Evolutionary conservation across 371 early-diverging fungal genomes (phyloP).

Genomic region (Mucor circinelloides): DNA sequence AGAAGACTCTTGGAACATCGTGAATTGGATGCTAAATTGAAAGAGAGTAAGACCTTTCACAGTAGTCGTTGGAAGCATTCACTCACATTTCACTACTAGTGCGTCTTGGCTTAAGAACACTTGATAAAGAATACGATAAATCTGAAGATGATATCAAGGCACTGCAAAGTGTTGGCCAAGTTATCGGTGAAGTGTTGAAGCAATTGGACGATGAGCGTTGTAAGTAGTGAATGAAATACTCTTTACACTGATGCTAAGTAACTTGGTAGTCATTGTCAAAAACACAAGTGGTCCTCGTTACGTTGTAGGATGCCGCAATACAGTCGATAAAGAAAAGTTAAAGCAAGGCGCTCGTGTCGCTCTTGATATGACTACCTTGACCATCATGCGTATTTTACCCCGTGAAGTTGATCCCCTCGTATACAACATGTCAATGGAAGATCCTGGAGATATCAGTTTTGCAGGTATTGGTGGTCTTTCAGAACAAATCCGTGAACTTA

Average conservation of each 20-base stretch:
- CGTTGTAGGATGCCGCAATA: slow-evolving; percentile 98
- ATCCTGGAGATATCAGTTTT: slow-evolving; percentile 95
- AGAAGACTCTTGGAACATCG: slow-evolving; percentile 91
- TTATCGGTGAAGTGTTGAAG: slow-evolving; percentile 99
- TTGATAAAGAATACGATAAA: slow-evolving; percentile 91
- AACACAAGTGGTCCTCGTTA: slow-evolving; percentile 98
- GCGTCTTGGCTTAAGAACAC: slow-evolving; percentile 80
- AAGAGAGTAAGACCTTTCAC: slow-evolving; percentile 73
- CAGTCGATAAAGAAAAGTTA: slow-evolving; percentile 90
- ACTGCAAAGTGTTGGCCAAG: slow-evolving; percentile 98
- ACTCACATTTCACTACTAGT: slow-evolving; percentile 56
- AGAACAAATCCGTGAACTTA: slow-evolving; percentile 98
- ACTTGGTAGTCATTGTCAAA: slow-evolving; percentile 94
- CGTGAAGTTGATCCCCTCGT: slow-evolving; percentile 99
- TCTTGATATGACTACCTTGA: slow-evolving; percentile 99
- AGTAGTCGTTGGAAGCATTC: neutral
- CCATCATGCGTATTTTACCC: slow-evolving; percentile 98
- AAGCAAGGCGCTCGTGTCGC: slow-evolving; percentile 97
- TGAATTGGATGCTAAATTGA: slow-evolving; percentile 92
- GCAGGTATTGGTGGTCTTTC: slow-evolving; percentile 97
- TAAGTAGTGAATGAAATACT: slow-evolving; percentile 46
- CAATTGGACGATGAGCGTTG: slow-evolving; percentile 97
- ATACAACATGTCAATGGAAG: slow-evolving; percentile 99
- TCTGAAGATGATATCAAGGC: slow-evolving; percentile 99
- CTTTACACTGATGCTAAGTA: neutral